Evolutionary conservation across 1,284 basidiomycete genomes (phyloP), one percentile per base, ranked within the genome.

Genomic region (Malassezia yamatoensis): DNA sequence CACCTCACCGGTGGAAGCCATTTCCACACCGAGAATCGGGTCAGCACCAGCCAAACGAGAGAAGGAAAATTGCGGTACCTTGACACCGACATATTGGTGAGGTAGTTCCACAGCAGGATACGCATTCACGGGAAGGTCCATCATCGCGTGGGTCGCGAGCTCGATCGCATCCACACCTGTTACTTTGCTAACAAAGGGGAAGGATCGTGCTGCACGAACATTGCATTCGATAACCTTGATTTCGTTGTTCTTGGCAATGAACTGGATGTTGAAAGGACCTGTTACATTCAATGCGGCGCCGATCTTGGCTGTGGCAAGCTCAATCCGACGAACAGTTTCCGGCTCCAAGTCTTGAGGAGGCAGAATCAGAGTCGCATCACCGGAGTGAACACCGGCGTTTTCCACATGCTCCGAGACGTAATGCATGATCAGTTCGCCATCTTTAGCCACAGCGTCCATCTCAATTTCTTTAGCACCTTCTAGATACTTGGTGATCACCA

Each of bases 161-260:
- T 96, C 88, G 68, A 98, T 90, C 76, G 96, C 96, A 80, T 98
- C 96, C 77, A 85, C 84, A 44, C 90, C 93, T 51, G 96, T 81
- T 20, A 98, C 94, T 79, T 98, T 98, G 62, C 88, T 93, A 6
- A 98, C 94, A 78, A 99, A 98, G 65, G 94, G 94, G 87, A 96
- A 98, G 45, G 89, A 94, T 41, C 94, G 85, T 42, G 90, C 94
- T 29, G 94, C 94, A 65, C 94, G 88, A 51, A 98, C 80, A 78
- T 98, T 98, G 78, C 94, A 98, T 78, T 98, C 93, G 64, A 98
- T 98, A 63, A 98, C 93, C 81, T 96, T 98, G 68, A 98, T 83
- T 59, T 78, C 78, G 9, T 82, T 76, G 2, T 83, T 82, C 77
- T 91, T 90, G 72, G 87, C 84, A 78, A 99, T 98, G 76, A 99